phyloP scores from a whole-genome alignment of 2,329 filamentous ascomycete species.

The Nannizziopsis arthrosporioides region DNA sequence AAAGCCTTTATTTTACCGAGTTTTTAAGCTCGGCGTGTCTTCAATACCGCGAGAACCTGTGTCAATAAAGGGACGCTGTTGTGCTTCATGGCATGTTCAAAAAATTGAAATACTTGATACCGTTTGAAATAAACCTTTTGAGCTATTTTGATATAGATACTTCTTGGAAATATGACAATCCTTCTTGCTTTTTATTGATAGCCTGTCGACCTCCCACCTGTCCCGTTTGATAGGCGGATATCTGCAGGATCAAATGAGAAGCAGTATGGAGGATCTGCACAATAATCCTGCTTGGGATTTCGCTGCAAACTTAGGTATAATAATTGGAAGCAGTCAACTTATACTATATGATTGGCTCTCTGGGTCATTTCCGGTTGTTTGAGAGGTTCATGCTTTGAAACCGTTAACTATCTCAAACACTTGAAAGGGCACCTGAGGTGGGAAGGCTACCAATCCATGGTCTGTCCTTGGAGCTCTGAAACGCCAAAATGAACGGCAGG shows the following conservation, averaged over 20 bases:
- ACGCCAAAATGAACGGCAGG: not conserved
- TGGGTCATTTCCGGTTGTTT: too few species aligned
- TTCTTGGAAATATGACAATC: not conserved
- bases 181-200: too few species aligned
- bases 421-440: not conserved
- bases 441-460: not conserved
- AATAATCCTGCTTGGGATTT: too few species aligned
- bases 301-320: too few species aligned
- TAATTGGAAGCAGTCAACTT: too few species aligned
- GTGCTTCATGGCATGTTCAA: not conserved
- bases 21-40: not conserved
- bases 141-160: not conserved
- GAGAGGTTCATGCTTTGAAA: too few species aligned
- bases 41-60: constrained; percentile 1
- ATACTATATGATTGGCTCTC: too few species aligned
- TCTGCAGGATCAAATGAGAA: too few species aligned
- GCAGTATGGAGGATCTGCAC: too few species aligned
- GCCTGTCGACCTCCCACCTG: too few species aligned
- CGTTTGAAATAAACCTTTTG: not conserved
- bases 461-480: constrained; percentile 4
- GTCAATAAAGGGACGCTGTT: constrained; percentile 9
- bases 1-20: not conserved
- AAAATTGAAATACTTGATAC: too few species aligned
- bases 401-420: not conserved
- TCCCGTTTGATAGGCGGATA: too few species aligned